Evolutionary conservation across 129 eudicot genomes (phyloP).

Genomic region (Deinandra increscens): DNA sequence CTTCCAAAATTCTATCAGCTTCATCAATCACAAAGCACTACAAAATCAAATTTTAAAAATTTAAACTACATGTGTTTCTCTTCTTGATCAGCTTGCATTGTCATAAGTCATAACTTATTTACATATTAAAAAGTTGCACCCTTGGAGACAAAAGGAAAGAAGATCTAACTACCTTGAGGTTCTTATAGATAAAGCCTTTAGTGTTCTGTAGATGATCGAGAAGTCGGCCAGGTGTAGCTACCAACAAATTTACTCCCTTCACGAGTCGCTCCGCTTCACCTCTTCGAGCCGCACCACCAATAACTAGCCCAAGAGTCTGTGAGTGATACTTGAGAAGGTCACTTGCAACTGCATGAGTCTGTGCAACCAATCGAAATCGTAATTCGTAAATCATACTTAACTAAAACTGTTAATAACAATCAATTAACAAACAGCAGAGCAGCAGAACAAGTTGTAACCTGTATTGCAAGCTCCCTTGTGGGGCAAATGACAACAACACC

Average conservation of each 20-base stretch:
- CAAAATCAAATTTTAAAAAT: conserved; percentile 23
- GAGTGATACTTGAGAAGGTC: conserved; percentile 87
- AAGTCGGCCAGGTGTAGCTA: conserved; percentile 91
- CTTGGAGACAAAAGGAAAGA: not conserved
- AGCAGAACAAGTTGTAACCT: conserved; percentile 43
- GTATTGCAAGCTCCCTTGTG: conserved; percentile 93
- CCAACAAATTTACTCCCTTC: conserved; percentile 81
- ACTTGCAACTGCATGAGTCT: conserved; percentile 90
- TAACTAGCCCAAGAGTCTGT: conserved; percentile 75
- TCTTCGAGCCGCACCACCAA: conserved; percentile 74
- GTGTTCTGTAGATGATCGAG: conserved; percentile 91
- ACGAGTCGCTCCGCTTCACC: conserved; percentile 81
- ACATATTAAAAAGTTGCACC: not conserved
- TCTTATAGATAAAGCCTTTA: conserved; percentile 79
- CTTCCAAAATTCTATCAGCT: conserved; percentile 96
- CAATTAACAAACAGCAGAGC: not conserved
- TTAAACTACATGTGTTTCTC: not conserved
- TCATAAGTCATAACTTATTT: not conserved
- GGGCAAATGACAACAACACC: conserved; percentile 88
- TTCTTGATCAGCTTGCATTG: not conserved
- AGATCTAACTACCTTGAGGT: conserved; percentile 49
- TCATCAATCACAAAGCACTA: conserved; percentile 89
- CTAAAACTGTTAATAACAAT: not conserved
- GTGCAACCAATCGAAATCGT: conserved; percentile 10
- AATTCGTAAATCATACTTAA: conserved; percentile 2